A percentile compares a stretch with the other conserved stretches of the same genome.
phyloP scores from a whole-genome alignment of 768 basidiomycete species.

The Steccherinum ochraceum region DNA sequence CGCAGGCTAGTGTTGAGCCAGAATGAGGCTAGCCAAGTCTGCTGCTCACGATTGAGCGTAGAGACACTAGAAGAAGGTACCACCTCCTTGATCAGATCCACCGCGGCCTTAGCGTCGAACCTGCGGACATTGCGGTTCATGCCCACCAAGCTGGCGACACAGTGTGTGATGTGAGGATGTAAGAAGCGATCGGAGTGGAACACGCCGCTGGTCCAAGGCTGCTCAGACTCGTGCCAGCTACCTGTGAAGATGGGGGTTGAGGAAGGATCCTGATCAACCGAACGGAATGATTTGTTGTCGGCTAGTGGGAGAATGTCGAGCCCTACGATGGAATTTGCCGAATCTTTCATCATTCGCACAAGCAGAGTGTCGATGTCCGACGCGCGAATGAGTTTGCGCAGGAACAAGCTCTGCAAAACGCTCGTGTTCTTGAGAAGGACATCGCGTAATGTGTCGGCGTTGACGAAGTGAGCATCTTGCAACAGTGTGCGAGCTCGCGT shows the following conservation, averaged over 20 bases:
- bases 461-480: not conserved
- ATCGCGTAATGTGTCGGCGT: not conserved
- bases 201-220: not conserved
- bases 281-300: not conserved
- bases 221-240: not conserved
- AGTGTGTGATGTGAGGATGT: not conserved
- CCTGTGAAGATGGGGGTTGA: not conserved
- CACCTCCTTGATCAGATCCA: not conserved
- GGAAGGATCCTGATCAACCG: not conserved
- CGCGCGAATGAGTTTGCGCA: not conserved
- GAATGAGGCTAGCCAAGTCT: not conserved
- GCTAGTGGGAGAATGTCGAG: not conserved
- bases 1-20: not conserved
- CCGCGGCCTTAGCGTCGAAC: not conserved
- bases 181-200: not conserved
- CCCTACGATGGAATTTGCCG: not conserved
- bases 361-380: not conserved
- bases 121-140: not conserved
- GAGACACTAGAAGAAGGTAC: not conserved
- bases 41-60: not conserved
- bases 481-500: not conserved
- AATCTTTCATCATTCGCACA: not conserved
- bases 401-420: not conserved
- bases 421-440: not conserved
- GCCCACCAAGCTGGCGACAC: not conserved